Conservation (phyloP, 345 rosid species). For the Aquilaria malaccensis region DNA sequence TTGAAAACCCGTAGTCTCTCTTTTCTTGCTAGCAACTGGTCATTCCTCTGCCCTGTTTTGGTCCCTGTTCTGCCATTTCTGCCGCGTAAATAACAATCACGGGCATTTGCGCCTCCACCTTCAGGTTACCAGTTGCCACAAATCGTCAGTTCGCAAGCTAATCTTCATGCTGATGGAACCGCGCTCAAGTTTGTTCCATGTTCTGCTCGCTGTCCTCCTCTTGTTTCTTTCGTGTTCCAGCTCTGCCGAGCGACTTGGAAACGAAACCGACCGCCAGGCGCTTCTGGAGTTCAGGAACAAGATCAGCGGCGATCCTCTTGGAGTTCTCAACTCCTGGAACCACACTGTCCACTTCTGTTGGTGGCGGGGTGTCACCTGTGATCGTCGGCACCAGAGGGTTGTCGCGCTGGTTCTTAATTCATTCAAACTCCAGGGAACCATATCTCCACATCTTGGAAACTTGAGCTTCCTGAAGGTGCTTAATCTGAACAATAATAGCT, state of each 20-base stretch:
- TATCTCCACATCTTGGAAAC: constrained; percentile 20
- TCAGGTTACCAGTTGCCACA: no score
- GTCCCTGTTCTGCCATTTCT: no score
- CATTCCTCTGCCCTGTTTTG: no score
- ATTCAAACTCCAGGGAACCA: neutral
- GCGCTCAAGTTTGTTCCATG: no score
- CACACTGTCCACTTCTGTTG: constrained; percentile 9
- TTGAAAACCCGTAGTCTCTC: no score
- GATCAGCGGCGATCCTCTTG: constrained; percentile 1
- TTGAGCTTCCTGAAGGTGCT: constrained; percentile 17
- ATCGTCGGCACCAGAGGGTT: constrained; percentile 15
- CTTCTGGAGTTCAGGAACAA: constrained; percentile 7
- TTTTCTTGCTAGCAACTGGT: no score
- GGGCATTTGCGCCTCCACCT: no score
- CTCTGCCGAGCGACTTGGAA: neutral
- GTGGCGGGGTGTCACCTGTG: constrained; percentile 17
- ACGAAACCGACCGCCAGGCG: constrained; percentile 8
- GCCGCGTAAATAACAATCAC: no score
- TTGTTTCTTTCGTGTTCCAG: no score
- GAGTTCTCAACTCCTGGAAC: constrained; percentile 16
- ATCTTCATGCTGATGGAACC: no score
- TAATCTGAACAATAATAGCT: neutral
- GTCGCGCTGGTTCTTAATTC: neutral
- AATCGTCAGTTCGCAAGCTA: no score
- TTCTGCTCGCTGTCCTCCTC: no score